Conservation (phyloP, 1,284 basidiomycete species). For the Melampsora abietis-canadensis region DNA sequence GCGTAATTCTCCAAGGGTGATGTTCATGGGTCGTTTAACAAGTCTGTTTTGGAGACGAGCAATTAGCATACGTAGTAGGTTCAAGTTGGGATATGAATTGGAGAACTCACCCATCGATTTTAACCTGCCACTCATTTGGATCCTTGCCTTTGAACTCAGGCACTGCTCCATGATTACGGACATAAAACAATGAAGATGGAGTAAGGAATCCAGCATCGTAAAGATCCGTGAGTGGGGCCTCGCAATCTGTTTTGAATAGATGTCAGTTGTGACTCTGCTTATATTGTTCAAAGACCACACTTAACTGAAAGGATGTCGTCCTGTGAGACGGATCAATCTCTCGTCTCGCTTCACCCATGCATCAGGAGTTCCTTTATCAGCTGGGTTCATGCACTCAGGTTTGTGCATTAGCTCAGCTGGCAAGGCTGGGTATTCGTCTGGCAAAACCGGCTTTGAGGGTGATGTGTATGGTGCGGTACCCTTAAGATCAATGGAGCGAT, state of each 20-base stretch:
- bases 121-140: constrained; percentile 59
- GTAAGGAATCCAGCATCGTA: constrained; percentile 63
- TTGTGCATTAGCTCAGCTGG: background rate
- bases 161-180: constrained; percentile 67
- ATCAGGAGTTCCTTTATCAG: constrained; percentile 55
- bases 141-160: constrained; percentile 58
- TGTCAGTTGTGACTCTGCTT: background rate
- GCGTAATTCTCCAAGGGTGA: constrained; percentile 59
- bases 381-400: constrained; percentile 24
- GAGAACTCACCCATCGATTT: constrained; percentile 57
- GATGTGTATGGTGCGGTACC: background rate
- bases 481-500: background rate
- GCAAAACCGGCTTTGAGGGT: background rate
- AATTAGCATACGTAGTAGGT: background rate
- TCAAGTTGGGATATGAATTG: too few relatives aligned
- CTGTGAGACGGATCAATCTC: constrained; percentile 4
- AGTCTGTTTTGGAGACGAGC: constrained; percentile 48
- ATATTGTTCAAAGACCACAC: constrained; percentile 42
- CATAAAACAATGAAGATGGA: constrained; percentile 64
- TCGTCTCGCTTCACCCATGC: constrained; percentile 57
- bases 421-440: constrained; percentile 1
- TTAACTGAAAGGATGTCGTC: constrained; percentile 21
- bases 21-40: constrained; percentile 56
- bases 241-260: constrained; percentile 53
- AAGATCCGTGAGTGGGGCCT: constrained; percentile 60